Percentiles rank a stretch among this genome's conserved stretches.
These are phyloP conservation scores for Monilinia fructicola DNA, from an alignment of 2,329 filamentous ascomycete species.

Conservation along the genomic window DNA sequence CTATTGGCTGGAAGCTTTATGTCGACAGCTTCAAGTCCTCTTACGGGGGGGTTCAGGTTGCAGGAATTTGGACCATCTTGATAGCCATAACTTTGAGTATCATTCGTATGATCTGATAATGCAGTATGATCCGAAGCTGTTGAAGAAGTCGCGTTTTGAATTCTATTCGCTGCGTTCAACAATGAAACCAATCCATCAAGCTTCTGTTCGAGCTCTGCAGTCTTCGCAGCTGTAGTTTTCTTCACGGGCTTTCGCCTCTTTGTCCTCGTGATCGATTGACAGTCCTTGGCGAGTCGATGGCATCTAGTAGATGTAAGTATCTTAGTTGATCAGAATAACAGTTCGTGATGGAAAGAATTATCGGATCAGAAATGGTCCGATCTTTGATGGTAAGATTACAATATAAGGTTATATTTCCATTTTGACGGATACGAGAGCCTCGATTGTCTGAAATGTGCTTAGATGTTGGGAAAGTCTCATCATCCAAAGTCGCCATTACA, in stretches of 20 bases:
- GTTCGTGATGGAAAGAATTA: not conserved
- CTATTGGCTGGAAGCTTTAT: conserved; percentile 2
- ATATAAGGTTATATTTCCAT: no score
- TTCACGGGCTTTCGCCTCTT: conserved; percentile 23
- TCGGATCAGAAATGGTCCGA: not conserved
- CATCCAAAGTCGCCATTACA: not conserved
- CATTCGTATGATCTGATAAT: not conserved
- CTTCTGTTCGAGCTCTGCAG: conserved; percentile 29
- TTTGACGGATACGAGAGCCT: no score
- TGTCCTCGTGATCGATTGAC: conserved; percentile 24
- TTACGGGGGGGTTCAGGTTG: not conserved
- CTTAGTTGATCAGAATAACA: not conserved
- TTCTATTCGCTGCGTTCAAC: conserved; percentile 9
- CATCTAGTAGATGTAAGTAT: conserved; percentile 16
- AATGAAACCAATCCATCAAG: conserved; percentile 28
- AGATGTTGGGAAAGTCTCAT: no score
- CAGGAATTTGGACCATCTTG: not conserved
- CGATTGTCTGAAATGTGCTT: not conserved
- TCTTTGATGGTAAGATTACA: no score
- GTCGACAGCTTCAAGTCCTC: not conserved
- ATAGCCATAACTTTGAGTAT: not conserved
- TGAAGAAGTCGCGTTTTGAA: conserved; percentile 3
- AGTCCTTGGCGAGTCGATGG: conserved; percentile 26
- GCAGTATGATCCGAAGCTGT: not conserved
- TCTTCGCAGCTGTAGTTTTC: conserved; percentile 26